These are phyloP conservation scores for Colletotrichum sp. DNA, from an alignment of 2,329 filamentous ascomycete genomes.

Conservation along the genomic window DNA sequence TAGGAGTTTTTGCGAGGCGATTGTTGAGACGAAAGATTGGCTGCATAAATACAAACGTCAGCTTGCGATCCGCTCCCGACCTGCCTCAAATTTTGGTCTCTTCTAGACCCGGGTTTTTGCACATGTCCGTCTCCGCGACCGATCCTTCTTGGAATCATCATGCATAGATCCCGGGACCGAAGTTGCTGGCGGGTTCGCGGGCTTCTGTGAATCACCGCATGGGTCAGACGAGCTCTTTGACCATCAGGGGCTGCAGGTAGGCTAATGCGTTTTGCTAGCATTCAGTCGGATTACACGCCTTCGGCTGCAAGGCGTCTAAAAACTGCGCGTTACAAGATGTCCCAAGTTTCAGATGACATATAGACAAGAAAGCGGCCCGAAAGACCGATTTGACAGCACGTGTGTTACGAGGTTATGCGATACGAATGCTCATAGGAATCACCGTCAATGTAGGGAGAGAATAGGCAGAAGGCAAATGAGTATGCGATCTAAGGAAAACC, in stretches of 20 bases:
- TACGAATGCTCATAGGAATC: neutral
- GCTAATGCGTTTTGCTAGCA: neutral
- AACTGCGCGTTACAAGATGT: neutral
- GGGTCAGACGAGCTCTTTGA: conserved; percentile 7
- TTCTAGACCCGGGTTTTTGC: neutral
- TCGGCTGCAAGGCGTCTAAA: neutral
- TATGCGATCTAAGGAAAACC: conserved; percentile 15
- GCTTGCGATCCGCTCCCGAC: neutral
- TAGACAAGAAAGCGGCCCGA: neutral
- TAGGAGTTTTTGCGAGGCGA: neutral
- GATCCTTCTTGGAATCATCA: neutral
- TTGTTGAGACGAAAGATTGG: neutral
- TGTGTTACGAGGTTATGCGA: neutral
- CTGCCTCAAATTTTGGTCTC: neutral
- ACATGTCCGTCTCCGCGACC: neutral
- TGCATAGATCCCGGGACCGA: neutral
- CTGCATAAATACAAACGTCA: neutral
- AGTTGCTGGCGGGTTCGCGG: conserved; percentile 1
- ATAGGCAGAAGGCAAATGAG: neutral
- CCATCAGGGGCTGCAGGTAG: neutral
- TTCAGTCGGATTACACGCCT: neutral
- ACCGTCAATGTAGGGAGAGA: neutral
- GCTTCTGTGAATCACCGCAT: neutral
- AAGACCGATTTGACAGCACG: neutral
- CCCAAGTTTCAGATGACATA: neutral